Conservation (phyloP, 352 stramenopile genomes). For the Blastocystis hominis region DNA sequence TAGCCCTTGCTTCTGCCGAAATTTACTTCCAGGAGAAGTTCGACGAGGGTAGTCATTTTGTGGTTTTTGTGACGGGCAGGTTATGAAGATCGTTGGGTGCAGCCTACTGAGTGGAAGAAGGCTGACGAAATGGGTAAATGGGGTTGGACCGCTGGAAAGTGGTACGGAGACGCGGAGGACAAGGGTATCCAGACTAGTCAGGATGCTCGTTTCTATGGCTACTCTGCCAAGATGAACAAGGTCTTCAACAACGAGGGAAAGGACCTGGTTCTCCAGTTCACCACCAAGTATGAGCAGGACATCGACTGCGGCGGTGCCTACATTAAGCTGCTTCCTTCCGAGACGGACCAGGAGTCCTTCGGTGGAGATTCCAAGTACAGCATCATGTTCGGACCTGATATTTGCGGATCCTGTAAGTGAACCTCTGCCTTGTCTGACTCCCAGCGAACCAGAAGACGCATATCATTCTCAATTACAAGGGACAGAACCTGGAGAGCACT, state of each 20-base stretch:
- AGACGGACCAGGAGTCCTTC: slow-evolving; percentile 81
- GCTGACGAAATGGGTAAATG: slow-evolving; percentile 76
- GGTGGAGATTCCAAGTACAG: slow-evolving; percentile 83
- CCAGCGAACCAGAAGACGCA: slow-evolving; percentile 78
- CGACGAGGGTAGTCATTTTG: slow-evolving; percentile 72
- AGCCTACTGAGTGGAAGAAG: slow-evolving; percentile 85
- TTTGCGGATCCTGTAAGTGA: slow-evolving; percentile 80
- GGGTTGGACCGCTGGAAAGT: slow-evolving; percentile 81
- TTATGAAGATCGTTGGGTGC: slow-evolving; percentile 70
- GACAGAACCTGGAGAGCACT: slow-evolving; percentile 80
- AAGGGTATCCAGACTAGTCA: slow-evolving; percentile 87
- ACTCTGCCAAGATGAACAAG: slow-evolving; percentile 80
- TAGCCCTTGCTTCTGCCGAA: slow-evolving; percentile 64
- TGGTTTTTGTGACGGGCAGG: slow-evolving; percentile 64
- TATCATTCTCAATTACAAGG: slow-evolving; percentile 92
- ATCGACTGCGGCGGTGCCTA: slow-evolving; percentile 96
- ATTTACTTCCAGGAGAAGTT: slow-evolving; percentile 86
- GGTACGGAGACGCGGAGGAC: slow-evolving; percentile 72
- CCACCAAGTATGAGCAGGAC: slow-evolving; percentile 95
- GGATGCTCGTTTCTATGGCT: slow-evolving; percentile 90
- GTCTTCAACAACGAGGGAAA: slow-evolving; percentile 74
- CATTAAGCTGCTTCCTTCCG: slow-evolving; percentile 90
- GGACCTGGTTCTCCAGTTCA: slow-evolving; percentile 85
- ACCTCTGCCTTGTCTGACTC: not conserved
- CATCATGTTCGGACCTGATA: slow-evolving; percentile 98